Conservation (phyloP, 306 rosid genomes). For the Acacia acuminata region DNA sequence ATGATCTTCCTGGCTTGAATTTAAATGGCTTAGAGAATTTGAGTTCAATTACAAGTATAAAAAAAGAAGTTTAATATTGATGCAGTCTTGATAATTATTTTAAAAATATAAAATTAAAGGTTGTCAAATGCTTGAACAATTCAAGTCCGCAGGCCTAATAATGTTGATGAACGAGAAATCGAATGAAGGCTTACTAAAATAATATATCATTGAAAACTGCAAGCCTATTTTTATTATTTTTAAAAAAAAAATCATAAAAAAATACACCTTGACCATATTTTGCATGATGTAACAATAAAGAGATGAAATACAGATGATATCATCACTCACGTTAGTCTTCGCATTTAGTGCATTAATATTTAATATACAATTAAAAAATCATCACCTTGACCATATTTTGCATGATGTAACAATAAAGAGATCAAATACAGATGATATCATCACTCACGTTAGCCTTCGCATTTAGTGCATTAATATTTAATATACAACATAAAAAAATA, state of each 20-base stretch:
- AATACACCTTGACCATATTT: neutral
- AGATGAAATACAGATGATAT: neutral
- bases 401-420: neutral
- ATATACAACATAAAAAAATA: too few relatives aligned
- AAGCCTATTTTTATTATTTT: neutral
- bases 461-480: neutral
- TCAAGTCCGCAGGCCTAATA: neutral
- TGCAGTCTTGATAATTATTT: neutral
- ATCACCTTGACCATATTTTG: neutral
- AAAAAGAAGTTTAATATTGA: neutral
- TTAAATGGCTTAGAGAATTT: too few relatives aligned
- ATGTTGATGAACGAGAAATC: neutral
- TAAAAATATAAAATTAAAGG: neutral
- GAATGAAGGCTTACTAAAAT: neutral
- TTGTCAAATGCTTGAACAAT: neutral
- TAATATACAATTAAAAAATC: neutral
- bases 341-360: neutral
- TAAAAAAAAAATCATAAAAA: neutral
- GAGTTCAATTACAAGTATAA: too few relatives aligned
- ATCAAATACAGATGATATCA: neutral
- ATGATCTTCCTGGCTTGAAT: too few relatives aligned
- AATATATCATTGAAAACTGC: neutral
- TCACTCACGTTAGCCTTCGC: neutral
- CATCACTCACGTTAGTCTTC: neutral
- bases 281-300: neutral